Evolutionary conservation across 75 land plant species (phyloP).

Genomic region (Adiantum capillusveneris): DNA sequence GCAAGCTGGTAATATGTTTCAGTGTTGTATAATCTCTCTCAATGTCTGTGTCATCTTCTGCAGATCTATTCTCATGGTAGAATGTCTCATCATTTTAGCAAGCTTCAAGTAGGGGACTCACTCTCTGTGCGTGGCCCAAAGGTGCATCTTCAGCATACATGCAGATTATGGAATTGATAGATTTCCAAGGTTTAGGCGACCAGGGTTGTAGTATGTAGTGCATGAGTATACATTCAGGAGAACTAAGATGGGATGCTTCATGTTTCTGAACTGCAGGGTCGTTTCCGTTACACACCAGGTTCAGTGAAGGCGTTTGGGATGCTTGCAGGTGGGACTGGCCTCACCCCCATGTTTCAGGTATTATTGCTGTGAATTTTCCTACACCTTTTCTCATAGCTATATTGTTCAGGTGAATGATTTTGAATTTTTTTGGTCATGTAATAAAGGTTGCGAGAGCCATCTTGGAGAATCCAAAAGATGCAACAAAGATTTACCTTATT

Average conservation of each 20-base stretch:
- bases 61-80: conserved; percentile 78
- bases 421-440: neutral
- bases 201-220: no score
- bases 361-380: neutral
- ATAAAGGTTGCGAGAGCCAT: conserved; percentile 81
- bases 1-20: neutral
- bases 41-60: conserved; percentile 3
- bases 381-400: neutral
- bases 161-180: no score
- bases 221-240: no score
- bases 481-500: conserved; percentile 63
- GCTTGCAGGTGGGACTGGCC: conserved; percentile 88
- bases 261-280: conserved; percentile 39
- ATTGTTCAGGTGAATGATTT: neutral
- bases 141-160: conserved; percentile 38
- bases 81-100: conserved; percentile 71
- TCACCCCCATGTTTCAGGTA: conserved; percentile 92
- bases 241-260: no score
- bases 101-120: conserved; percentile 63
- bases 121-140: conserved; percentile 66
- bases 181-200: no score
- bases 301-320: conserved; percentile 84
- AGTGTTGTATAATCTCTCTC: neutral
- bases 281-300: conserved; percentile 64
- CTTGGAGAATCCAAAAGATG: conserved; percentile 71